These are phyloP conservation scores for Boletellus ananas DNA, from an alignment of 768 basidiomycete species.

Conservation along the genomic window DNA sequence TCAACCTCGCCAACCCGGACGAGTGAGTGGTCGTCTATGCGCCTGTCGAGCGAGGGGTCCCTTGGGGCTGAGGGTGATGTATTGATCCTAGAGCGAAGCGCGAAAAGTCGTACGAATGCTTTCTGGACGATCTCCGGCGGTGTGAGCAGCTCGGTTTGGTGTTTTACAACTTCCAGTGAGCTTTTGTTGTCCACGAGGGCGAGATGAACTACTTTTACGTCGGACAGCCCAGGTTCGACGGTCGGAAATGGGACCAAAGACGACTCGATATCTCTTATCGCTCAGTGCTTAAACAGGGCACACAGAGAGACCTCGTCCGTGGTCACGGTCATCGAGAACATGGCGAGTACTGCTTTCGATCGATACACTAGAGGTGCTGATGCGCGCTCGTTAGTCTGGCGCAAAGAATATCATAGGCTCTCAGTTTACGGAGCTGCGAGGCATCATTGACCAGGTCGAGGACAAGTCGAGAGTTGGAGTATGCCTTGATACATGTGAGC, in stretches of 20 bases:
- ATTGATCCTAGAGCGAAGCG: slow-evolving; percentile 51
- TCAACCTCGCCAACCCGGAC: slow-evolving; percentile 82
- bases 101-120: slow-evolving; percentile 71
- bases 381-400: slow-evolving; percentile 52
- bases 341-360: slow-evolving; percentile 44
- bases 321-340: slow-evolving; percentile 74
- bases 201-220: background rate
- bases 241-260: slow-evolving; percentile 63
- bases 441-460: slow-evolving; percentile 65
- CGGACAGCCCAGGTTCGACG: slow-evolving; percentile 73
- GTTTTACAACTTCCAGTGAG: slow-evolving; percentile 85
- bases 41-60: too few relatives aligned
- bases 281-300: slow-evolving; percentile 69
- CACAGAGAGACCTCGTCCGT: slow-evolving; percentile 59
- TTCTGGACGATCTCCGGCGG: slow-evolving; percentile 75
- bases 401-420: slow-evolving; percentile 76
- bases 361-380: too few relatives aligned
- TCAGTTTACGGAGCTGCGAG: slow-evolving; percentile 60
- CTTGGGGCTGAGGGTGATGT: background rate
- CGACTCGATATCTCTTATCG: slow-evolving; percentile 61
- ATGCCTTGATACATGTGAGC: slow-evolving; percentile 79
- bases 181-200: slow-evolving; percentile 2
- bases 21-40: slow-evolving; percentile 40
- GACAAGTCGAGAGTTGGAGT: slow-evolving; percentile 77
- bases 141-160: slow-evolving; percentile 73